A percentile compares a stretch with the other conserved stretches of the same genome.
These are phyloP conservation scores for Carallia pectinifolia DNA, from an alignment of 345 rosid genomes.

Conservation along the genomic window DNA sequence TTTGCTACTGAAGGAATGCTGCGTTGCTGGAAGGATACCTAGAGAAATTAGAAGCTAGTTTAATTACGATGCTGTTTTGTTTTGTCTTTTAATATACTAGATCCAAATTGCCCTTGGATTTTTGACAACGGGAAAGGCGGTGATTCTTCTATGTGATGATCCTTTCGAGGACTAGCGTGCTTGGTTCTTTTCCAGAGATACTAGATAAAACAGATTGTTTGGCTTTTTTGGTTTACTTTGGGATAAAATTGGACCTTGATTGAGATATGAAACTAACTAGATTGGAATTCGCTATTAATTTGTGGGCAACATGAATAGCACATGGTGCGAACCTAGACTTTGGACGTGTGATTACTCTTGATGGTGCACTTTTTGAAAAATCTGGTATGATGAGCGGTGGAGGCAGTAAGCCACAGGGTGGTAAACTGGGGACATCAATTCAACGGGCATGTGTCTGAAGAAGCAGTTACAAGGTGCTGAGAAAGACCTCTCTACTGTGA, in stretches of 20 bases:
- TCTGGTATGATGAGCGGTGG: slow-evolving; percentile 99
- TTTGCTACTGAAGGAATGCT: background rate
- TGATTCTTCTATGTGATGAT: background rate
- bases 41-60: background rate
- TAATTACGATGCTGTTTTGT: background rate
- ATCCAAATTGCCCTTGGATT: background rate
- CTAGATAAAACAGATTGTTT: too few relatives aligned
- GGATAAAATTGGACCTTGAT: background rate
- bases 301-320: slow-evolving; percentile 86
- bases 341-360: slow-evolving; percentile 85
- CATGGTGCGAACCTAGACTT: slow-evolving; percentile 75
- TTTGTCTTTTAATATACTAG: background rate
- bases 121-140: background rate
- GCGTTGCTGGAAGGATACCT: background rate
- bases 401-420: slow-evolving; percentile 91
- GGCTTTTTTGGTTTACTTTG: background rate
- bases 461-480: slow-evolving; percentile 63
- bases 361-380: slow-evolving; percentile 91
- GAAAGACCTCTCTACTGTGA: slow-evolving; percentile 60
- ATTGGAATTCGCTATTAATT: background rate
- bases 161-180: background rate
- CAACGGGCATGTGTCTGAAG: slow-evolving; percentile 70
- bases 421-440: slow-evolving; percentile 94
- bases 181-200: background rate
- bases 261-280: background rate